phyloP scores from a whole-genome alignment of 495 filamentous ascomycete genomes.

The Extremus antarcticus region DNA sequence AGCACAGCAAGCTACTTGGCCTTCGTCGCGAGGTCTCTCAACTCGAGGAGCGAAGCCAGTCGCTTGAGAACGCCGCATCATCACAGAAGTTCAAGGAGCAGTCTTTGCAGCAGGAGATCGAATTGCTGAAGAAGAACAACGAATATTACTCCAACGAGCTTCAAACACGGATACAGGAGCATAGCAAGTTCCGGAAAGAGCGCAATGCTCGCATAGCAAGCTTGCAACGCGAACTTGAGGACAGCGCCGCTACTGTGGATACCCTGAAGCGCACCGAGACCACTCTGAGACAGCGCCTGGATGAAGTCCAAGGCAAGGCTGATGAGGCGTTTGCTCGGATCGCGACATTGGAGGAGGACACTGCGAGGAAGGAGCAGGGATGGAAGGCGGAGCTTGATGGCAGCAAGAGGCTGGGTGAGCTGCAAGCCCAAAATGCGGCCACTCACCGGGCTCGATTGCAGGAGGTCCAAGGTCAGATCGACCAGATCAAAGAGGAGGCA shows the following conservation, averaged over 20 bases:
- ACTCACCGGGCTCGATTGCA: slow-evolving; percentile 70
- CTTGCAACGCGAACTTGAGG: slow-evolving; percentile 79
- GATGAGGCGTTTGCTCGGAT: slow-evolving; percentile 72
- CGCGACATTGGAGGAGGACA: slow-evolving; percentile 73
- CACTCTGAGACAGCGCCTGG: slow-evolving; percentile 63
- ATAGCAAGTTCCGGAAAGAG: slow-evolving; percentile 86
- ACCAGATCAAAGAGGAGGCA: slow-evolving; percentile 68
- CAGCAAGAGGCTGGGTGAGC: slow-evolving; percentile 64
- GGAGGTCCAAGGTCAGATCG: slow-evolving; percentile 66
- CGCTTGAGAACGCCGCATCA: slow-evolving; percentile 61
- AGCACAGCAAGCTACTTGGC: slow-evolving; percentile 78
- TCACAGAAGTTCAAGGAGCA: slow-evolving; percentile 81
- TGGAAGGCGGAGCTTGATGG: slow-evolving; percentile 76
- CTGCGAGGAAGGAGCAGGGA: slow-evolving; percentile 63
- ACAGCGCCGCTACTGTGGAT: slow-evolving; percentile 63
- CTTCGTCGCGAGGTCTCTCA: slow-evolving; percentile 67
- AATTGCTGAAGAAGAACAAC: slow-evolving; percentile 71
- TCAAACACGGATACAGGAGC: slow-evolving; percentile 74
- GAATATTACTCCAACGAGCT: slow-evolving; percentile 88
- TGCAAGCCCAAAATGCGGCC: slow-evolving; percentile 72
- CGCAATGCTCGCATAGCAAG: slow-evolving; percentile 77
- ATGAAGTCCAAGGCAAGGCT: slow-evolving; percentile 74
- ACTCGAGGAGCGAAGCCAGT: slow-evolving; percentile 71
- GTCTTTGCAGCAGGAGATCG: slow-evolving; percentile 75
- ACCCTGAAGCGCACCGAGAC: slow-evolving; percentile 68